Evolutionary conservation across 1,284 basidiomycete genomes (phyloP).

Genomic region (Melampsora larici-populina): DNA sequence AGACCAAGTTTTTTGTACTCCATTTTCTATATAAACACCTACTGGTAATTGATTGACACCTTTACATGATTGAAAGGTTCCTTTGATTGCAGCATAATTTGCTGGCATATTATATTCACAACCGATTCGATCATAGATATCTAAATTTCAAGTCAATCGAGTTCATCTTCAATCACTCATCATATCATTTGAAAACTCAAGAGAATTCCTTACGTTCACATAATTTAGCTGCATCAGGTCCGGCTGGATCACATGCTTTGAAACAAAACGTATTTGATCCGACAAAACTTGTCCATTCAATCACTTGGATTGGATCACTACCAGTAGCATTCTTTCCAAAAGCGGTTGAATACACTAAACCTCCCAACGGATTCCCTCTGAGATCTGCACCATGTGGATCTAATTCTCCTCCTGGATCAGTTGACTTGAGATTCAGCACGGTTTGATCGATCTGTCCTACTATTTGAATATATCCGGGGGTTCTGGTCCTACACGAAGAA

Average conservation of each 20-base stretch:
- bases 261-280: conserved; percentile 61
- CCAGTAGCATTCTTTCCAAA: conserved; percentile 50
- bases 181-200: conserved; percentile 48
- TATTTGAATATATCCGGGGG: conserved; percentile 65
- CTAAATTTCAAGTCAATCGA: conserved; percentile 43
- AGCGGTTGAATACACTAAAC: conserved; percentile 47
- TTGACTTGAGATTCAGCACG: conserved; percentile 59
- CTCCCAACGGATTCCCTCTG: conserved; percentile 46
- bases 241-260: conserved; percentile 63
- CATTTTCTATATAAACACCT: conserved; percentile 37
- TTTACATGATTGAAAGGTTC: conserved; percentile 45
- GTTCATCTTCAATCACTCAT: neutral
- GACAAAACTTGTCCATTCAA: conserved; percentile 57
- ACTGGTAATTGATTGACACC: conserved; percentile 45
- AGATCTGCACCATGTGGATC: conserved; percentile 45
- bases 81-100: conserved; percentile 41
- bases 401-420: conserved; percentile 62
- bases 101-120: conserved; percentile 61
- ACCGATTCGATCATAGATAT: conserved; percentile 62
- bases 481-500: conserved; percentile 55
- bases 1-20: conserved; percentile 55
- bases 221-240: conserved; percentile 56
- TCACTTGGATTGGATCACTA: conserved; percentile 49
- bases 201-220: conserved; percentile 61
- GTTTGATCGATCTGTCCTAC: conserved; percentile 65